Percentiles rank a stretch among this genome's conserved stretches.
phyloP scores from a whole-genome alignment of 2,329 filamentous ascomycete genomes.

The Ophiostoma perfectum region DNA sequence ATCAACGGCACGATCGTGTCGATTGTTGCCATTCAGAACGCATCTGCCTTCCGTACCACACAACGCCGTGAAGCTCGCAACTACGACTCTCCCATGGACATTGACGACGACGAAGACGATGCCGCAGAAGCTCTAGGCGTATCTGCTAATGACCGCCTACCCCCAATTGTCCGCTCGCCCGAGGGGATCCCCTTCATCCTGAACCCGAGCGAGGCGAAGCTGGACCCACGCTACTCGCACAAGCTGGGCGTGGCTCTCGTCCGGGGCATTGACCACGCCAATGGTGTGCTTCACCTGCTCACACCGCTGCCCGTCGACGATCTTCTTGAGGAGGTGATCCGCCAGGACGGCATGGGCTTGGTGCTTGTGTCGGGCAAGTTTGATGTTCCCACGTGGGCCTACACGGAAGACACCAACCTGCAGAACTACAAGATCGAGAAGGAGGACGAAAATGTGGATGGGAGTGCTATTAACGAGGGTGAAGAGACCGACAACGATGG shows the following conservation, averaged over 20 bases:
- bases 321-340: conserved; percentile 17
- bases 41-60: conserved; percentile 39
- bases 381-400: conserved; percentile 64
- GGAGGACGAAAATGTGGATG: conserved; percentile 33
- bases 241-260: conserved; percentile 62
- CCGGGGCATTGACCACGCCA: conserved; percentile 58
- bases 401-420: conserved; percentile 55
- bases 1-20: conserved; percentile 68
- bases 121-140: not conserved
- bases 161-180: conserved; percentile 38
- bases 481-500: conserved; percentile 30
- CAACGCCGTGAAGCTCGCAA: conserved; percentile 1
- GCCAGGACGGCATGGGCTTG: conserved; percentile 41
- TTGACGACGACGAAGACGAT: not conserved
- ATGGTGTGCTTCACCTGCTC: conserved; percentile 55
- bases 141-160: conserved; percentile 41
- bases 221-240: conserved; percentile 55
- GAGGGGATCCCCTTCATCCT: conserved; percentile 60
- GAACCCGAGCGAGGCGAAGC: conserved; percentile 46
- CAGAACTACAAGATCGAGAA: conserved; percentile 24
- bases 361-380: conserved; percentile 64
- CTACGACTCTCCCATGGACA: not conserved
- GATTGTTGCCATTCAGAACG: conserved; percentile 55
- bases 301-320: conserved; percentile 44
- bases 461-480: conserved; percentile 29